Conservation (phyloP, 495 filamentous ascomycete genomes). For the Penicillium egyptiacum region DNA sequence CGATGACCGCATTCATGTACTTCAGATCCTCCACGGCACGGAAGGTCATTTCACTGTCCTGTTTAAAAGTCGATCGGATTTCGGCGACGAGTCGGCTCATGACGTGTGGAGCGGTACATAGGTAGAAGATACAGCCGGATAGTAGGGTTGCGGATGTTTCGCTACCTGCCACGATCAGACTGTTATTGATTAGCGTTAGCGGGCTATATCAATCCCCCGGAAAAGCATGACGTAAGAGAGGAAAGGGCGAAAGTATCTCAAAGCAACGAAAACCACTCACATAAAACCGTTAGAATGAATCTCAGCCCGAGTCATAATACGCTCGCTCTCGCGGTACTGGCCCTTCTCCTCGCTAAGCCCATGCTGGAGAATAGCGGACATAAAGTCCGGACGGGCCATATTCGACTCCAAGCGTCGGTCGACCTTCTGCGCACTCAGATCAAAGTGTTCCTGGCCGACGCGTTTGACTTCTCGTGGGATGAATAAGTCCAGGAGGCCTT, state of each 20-base stretch:
- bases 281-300: slow-evolving; percentile 34
- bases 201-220: neutral
- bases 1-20: slow-evolving; percentile 43
- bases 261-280: slow-evolving; percentile 10
- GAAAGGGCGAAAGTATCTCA: neutral
- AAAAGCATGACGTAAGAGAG: neutral
- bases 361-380: slow-evolving; percentile 31
- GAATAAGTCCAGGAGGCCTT: slow-evolving; percentile 11
- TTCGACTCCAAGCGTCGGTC: slow-evolving; percentile 23
- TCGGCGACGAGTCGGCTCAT: slow-evolving; percentile 41
- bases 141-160: slow-evolving; percentile 59
- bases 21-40: slow-evolving; percentile 29
- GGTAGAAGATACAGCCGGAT: slow-evolving; percentile 49
- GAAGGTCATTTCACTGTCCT: slow-evolving; percentile 46
- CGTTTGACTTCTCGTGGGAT: slow-evolving; percentile 16
- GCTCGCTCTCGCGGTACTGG: slow-evolving; percentile 13
- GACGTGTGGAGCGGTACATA: slow-evolving; percentile 43
- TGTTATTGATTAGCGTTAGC: slow-evolving; percentile 6
- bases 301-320: slow-evolving; percentile 29
- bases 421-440: slow-evolving; percentile 25
- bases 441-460: slow-evolving; percentile 24
- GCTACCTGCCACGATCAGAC: slow-evolving; percentile 47
- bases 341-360: slow-evolving; percentile 26
- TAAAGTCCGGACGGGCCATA: slow-evolving; percentile 25
- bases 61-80: slow-evolving; percentile 44